Conservation (phyloP, 257 asterid genomes). For the Craterostigma plantagineum region DNA sequence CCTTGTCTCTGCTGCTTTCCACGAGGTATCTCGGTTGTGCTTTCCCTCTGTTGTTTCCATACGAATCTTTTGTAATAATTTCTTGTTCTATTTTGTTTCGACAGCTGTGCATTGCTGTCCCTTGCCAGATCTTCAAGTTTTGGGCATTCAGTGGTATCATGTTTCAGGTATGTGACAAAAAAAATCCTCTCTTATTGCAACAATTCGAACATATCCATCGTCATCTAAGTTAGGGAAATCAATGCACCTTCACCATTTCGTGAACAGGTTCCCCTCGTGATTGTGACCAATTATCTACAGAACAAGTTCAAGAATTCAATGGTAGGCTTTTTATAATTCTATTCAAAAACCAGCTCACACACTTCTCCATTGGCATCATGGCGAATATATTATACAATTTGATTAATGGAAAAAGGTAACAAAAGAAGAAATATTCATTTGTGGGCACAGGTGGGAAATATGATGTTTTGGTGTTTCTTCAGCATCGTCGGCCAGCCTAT, state of each 20-base stretch:
- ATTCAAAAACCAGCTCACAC: no score
- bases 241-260: neutral
- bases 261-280: conserved; percentile 79
- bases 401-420: neutral
- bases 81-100: conserved; percentile 7
- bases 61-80: neutral
- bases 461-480: conserved; percentile 85
- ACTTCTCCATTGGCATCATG: no score
- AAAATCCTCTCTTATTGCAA: neutral
- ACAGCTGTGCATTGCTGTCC: conserved; percentile 92
- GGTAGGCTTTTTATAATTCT: conserved; percentile 24
- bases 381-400: neutral
- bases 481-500: conserved; percentile 91
- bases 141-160: conserved; percentile 92
- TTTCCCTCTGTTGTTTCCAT: neutral
- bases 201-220: no score
- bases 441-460: conserved; percentile 80
- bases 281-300: conserved; percentile 68
- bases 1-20: conserved; percentile 84
- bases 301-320: conserved; percentile 74
- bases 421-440: neutral
- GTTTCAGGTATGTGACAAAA: conserved; percentile 57
- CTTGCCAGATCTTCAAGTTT: conserved; percentile 87
- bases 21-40: conserved; percentile 42
- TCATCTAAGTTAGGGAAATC: no score